Evolutionary conservation across 2,329 filamentous ascomycete genomes (phyloP), one percentile per base, ranked within the genome.

Genomic region (Penicillium janthinellum): DNA sequence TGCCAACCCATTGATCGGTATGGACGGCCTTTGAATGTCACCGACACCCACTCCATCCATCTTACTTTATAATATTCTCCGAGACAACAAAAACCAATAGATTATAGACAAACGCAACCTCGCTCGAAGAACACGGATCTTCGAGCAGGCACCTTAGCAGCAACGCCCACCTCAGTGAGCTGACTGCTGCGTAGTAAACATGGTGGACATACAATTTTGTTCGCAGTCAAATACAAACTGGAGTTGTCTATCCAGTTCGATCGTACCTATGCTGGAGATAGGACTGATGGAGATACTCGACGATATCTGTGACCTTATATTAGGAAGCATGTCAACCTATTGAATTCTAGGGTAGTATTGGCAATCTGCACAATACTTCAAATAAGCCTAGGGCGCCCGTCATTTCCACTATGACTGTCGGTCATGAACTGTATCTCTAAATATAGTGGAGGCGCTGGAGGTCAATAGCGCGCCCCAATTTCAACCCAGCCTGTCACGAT

Each of bases 391-490:
- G 45, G 45, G 25, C 11, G 42, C 12, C 22, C 22, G 8, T 28
- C 12, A 45, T 48, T 34, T 28, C 31, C 31, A 31, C 31, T 15
- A 48, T 25, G 11, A 5, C 28, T 11, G 31, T 49, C 15, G n/a
- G 47, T 12, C 28, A 20, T 49, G n/a, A 34, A 34, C 22, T 10
- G 31, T 31, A n/a, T 47, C 14, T 11, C 44, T 47, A 47, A 47
- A 31, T 47, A 47, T 47, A 47, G 47, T 20, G 47, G 15, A 14
- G 12, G 12, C 15, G 37, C 12, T 39, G 11, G 3, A 49, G 28
- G 47, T 49, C 31, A 49, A 49, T 49, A 49, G 47, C 34, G 47
- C 47, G 47, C 47, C 47, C 47, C 47, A 35, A n/a, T 49, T 20
- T 49, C 31, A n/a, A 49, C 25, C 11, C n/a, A 48, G 28, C n/a